Conservation (phyloP, 257 asterid genomes). For the Fraxinus anomala region DNA sequence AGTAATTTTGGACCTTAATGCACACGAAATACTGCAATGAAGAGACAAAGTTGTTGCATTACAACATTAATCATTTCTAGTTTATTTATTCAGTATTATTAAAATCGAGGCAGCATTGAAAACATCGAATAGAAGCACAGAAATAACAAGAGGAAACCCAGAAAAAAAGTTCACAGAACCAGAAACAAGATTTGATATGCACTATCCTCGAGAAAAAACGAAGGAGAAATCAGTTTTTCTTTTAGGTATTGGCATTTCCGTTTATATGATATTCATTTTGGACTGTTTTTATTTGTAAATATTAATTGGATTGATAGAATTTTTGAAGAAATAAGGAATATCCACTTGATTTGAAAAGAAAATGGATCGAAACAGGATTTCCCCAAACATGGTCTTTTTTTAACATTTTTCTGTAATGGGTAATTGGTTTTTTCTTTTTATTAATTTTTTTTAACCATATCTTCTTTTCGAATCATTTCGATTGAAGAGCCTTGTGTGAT, state of each 20-base stretch:
- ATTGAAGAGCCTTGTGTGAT: neutral
- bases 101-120: constrained; percentile 12
- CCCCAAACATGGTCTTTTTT: neutral
- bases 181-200: neutral
- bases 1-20: no score
- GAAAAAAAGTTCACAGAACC: neutral
- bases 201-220: constrained; percentile 5
- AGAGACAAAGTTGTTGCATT: no score
- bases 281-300: neutral
- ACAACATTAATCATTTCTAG: no score
- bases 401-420: neutral
- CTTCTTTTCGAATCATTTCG: neutral
- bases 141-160: constrained; percentile 28
- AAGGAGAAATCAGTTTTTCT: constrained; percentile 16
- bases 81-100: no score
- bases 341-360: constrained; percentile 17
- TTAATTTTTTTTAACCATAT: no score
- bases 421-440: neutral
- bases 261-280: neutral
- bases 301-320: constrained; percentile 7
- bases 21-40: no score
- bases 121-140: constrained; percentile 32
- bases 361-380: constrained; percentile 24
- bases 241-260: constrained; percentile 27
- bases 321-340: no score